Base-by-base conservation (phyloP, 2,329 filamentous ascomycete species). In the Sporothrix schenckii region DNA sequence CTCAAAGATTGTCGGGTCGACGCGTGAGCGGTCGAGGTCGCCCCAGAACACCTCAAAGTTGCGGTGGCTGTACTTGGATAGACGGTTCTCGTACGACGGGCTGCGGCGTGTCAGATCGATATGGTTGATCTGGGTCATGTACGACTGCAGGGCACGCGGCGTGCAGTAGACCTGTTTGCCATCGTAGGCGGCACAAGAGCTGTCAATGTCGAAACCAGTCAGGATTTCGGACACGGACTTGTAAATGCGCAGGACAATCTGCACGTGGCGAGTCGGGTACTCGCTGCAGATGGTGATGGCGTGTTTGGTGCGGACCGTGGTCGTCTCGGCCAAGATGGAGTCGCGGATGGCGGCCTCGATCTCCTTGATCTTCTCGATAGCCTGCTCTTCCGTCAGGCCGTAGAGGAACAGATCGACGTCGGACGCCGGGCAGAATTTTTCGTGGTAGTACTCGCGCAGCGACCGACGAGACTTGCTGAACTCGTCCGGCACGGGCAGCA, bases 331-430 rank as follows among this genome's bases (percentile, higher is more conserved):
- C 27, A 96, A 83, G 68, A 96, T 89, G 3, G 91, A 88, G 79
- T 95, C 91, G 58, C 88, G 88, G 74, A 97, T 85, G n/a, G 83
- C 85, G 27, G 83, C 81, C 78, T 97, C 93, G 72, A 97, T 94
- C 74, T 92, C 83, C 77, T 91, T 90, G 79, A 96, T 95, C 82
- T 96, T 95, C 76, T 93, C 88, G 21, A 93, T 82, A 0, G 91
- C 92, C 77, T 94, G 83, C 63, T 93, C 87, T 75, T 95, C 91
- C 10, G 85, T 89, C 72, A 96, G 83, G 0, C 90, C 92, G 75
- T 95, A 94, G 41, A 97, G 80, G 77, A 97, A 97, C 2, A 97
- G 84, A 77, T 96, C 93, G 11, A 97, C 91, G 78, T 97, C 93
- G 4, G 92, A 94, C 0, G 92, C 92, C 0, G 92, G 92, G 13